phyloP scores from a whole-genome alignment of 495 filamentous ascomycete species.

The Staphylotrichum longicolle region DNA sequence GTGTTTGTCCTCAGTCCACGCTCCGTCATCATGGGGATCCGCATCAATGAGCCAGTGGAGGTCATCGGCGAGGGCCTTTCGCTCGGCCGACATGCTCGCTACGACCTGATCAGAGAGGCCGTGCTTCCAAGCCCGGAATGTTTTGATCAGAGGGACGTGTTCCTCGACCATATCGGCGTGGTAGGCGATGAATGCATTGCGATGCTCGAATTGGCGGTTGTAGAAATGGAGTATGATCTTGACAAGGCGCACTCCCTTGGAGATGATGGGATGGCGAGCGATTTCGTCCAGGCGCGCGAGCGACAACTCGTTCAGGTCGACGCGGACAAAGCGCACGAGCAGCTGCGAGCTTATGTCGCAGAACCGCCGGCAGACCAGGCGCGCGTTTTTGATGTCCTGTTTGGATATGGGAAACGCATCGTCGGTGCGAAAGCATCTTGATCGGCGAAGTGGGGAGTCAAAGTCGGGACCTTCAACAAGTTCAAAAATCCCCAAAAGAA shows the following conservation, averaged over 20 bases:
- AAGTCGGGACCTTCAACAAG: constrained; percentile 1
- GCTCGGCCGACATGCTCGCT: background rate
- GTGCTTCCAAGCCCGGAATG: background rate
- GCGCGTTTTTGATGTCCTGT: constrained; percentile 12
- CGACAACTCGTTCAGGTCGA: constrained; percentile 12
- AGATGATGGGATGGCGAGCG: constrained; percentile 19
- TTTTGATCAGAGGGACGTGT: background rate
- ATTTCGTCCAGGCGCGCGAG: constrained; percentile 15
- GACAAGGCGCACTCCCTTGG: constrained; percentile 19
- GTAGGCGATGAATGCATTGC: constrained; percentile 8
- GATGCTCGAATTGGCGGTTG: background rate
- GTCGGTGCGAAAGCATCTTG: too few relatives aligned
- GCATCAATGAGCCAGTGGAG: background rate
- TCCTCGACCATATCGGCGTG: background rate
- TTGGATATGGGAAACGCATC: too few relatives aligned
- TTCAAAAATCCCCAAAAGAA: constrained; percentile 18
- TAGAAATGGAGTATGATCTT: constrained; percentile 11
- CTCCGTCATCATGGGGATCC: background rate
- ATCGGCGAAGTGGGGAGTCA: too few relatives aligned
- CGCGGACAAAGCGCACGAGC: constrained; percentile 12
- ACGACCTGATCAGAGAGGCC: background rate
- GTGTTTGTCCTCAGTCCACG: background rate
- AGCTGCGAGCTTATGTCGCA: constrained; percentile 12
- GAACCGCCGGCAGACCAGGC: constrained; percentile 20
- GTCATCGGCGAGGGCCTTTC: background rate